Evolutionary conservation across 1,284 basidiomycete species (phyloP).

Genomic region (Apiotrichum siamense): DNA sequence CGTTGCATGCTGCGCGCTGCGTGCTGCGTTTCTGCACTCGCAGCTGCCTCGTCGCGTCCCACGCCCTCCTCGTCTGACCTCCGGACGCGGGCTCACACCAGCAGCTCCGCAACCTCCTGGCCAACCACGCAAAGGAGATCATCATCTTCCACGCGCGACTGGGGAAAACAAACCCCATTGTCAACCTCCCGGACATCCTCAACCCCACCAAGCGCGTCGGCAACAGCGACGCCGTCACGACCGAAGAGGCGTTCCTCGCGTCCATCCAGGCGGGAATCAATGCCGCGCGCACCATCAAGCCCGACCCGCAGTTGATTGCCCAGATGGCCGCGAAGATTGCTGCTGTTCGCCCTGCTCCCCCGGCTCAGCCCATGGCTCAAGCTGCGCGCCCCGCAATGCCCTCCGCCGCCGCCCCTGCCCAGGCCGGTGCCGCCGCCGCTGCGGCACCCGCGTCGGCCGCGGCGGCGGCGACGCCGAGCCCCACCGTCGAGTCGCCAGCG

Average conservation of each 20-base stretch:
- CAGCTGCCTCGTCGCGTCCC: background rate
- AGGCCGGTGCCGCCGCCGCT: background rate
- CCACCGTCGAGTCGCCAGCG: background rate
- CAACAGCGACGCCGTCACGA: slow-evolving; percentile 13
- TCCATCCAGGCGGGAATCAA: slow-evolving; percentile 9
- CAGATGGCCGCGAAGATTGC: slow-evolving; percentile 6
- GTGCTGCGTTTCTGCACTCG: background rate
- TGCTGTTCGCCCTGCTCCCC: background rate
- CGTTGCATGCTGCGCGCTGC: background rate
- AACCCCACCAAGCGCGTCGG: slow-evolving; percentile 17
- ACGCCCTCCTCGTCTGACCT: background rate
- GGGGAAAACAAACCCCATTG: slow-evolving; percentile 13
- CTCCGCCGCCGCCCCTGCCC: no score
- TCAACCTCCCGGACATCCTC: slow-evolving; percentile 21
- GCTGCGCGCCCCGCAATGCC: no score
- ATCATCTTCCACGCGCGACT: slow-evolving; percentile 22
- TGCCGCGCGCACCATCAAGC: slow-evolving; percentile 7
- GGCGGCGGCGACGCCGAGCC: background rate
- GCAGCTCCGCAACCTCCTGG: slow-evolving; percentile 17
- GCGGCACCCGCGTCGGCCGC: background rate
- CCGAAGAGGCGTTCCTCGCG: slow-evolving; percentile 12
- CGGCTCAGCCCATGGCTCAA: background rate
- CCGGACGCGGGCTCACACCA: background rate
- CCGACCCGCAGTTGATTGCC: slow-evolving; percentile 13
- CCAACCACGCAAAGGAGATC: slow-evolving; percentile 19